phyloP scores from a whole-genome alignment of 306 rosid species.

The Acmispon strigosus region DNA sequence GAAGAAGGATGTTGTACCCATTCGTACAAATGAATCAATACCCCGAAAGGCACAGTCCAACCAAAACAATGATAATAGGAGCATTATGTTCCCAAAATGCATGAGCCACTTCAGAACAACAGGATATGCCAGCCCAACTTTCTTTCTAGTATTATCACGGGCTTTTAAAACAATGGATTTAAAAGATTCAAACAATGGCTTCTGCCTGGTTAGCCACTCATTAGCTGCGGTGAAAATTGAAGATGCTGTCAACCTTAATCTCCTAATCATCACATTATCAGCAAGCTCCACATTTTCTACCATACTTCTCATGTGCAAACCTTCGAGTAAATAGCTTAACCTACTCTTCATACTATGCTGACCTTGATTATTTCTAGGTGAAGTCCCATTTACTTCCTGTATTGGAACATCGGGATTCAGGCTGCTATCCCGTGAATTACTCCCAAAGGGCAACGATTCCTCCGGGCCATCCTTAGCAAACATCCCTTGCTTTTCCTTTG shows the following conservation, averaged over 20 bases:
- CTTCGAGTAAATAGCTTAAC: conserved; percentile 33
- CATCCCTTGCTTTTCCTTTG: conserved; percentile 58
- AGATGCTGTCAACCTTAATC: conserved; percentile 35
- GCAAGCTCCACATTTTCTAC: conserved; percentile 44
- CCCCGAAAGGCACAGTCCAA: conserved; percentile 80
- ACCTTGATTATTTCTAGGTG: conserved; percentile 31
- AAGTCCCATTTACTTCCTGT: conserved; percentile 34
- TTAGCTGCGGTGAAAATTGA: conserved; percentile 45
- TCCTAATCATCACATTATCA: conserved; percentile 42
- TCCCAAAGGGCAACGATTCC: conserved; percentile 28
- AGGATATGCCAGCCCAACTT: conserved; percentile 64
- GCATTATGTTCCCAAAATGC: conserved; percentile 58
- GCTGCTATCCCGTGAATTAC: conserved; percentile 33
- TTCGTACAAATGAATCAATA: conserved; percentile 70
- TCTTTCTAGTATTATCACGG: conserved; percentile 35
- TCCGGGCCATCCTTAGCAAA: conserved; percentile 25
- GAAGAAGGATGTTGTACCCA: conserved; percentile 93
- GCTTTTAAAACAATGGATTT: conserved; percentile 27
- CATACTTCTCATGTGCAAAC: conserved; percentile 40
- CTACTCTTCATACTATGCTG: conserved; percentile 35
- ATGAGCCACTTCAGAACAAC: conserved; percentile 57
- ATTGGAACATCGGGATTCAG: conserved; percentile 33
- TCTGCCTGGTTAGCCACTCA: conserved; percentile 52
- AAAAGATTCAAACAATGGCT: conserved; percentile 41
- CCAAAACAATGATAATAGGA: conserved; percentile 79